phyloP scores from a whole-genome alignment of 768 basidiomycete species.

The Amanita exitialis region DNA sequence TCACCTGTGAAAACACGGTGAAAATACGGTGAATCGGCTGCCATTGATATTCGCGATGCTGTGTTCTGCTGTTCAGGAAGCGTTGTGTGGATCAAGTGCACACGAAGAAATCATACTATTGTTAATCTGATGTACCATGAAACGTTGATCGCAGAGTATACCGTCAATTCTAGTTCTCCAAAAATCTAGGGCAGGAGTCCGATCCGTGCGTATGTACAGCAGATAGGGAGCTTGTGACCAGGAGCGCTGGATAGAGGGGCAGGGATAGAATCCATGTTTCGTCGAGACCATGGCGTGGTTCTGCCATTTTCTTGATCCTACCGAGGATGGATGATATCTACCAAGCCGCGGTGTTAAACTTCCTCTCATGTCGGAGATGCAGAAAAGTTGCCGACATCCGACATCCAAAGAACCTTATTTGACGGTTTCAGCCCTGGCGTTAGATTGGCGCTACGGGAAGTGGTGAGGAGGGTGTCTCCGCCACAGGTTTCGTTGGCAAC shows the following conservation, averaged over 20 bases:
- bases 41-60: too few species aligned
- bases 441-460: background rate
- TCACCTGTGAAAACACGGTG: too few species aligned
- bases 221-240: background rate
- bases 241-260: background rate
- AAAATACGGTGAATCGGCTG: too few species aligned
- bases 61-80: too few species aligned
- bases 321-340: background rate
- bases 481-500: background rate
- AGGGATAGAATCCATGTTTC: background rate
- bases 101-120: too few species aligned
- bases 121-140: too few species aligned
- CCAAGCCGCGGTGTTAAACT: too few species aligned
- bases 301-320: background rate
- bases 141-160: background rate
- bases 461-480: background rate
- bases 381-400: background rate
- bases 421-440: background rate
- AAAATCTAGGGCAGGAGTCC: background rate
- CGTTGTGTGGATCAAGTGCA: too few species aligned
- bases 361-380: background rate
- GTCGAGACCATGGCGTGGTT: background rate
- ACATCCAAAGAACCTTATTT: background rate
- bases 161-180: background rate
- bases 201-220: background rate